Percentiles rank a stretch among this genome's conserved stretches.
Conservation (phyloP, 345 rosid species). For the Eucalyptus fibrosa region DNA sequence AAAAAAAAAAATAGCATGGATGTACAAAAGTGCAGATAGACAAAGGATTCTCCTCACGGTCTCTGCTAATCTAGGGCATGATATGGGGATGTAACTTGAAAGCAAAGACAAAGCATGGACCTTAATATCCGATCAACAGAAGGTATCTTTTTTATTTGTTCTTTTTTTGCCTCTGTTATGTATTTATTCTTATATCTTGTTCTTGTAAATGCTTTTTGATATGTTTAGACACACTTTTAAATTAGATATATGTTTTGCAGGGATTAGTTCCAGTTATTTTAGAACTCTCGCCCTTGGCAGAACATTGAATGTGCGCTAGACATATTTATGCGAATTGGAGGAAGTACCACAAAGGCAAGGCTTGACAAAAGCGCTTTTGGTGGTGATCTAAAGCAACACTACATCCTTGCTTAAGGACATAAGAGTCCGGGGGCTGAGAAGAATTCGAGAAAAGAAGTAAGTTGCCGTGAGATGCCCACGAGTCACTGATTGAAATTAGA, state of each 20-base stretch:
- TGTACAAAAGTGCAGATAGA: too few relatives aligned
- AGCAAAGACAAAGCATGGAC: background rate
- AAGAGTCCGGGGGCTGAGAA: background rate
- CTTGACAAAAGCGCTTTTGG: background rate
- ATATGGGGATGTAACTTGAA: background rate
- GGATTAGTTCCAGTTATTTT: background rate
- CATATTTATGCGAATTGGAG: background rate
- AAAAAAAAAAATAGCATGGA: too few relatives aligned
- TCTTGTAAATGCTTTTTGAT: background rate
- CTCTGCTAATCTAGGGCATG: background rate
- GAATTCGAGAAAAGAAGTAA: background rate
- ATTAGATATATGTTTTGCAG: too few relatives aligned
- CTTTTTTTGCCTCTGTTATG: background rate
- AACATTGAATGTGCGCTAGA: background rate
- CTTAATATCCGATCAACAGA: background rate
- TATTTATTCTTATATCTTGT: background rate
- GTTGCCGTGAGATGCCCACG: background rate
- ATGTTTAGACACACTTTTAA: background rate
- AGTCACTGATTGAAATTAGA: too few relatives aligned
- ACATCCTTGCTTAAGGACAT: background rate
- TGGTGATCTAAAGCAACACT: too few relatives aligned
- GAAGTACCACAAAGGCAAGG: background rate
- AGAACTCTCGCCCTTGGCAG: background rate
- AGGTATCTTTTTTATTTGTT: background rate
- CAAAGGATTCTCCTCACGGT: too few relatives aligned